A percentile compares a stretch with the other conserved stretches of the same genome.
phyloP scores from a whole-genome alignment of 1,284 basidiomycete genomes.

The Puccinia novopanici region DNA sequence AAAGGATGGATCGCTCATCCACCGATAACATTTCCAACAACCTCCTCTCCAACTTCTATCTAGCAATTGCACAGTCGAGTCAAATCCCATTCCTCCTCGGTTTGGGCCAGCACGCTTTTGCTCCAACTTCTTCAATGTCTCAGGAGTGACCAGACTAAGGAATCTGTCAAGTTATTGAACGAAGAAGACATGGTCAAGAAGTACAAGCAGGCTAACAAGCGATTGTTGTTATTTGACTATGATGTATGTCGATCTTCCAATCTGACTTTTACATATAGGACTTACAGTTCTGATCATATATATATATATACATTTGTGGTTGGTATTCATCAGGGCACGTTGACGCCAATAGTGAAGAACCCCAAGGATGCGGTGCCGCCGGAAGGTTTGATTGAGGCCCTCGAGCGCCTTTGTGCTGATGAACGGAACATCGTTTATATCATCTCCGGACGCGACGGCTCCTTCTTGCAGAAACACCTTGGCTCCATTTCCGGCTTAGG shows the following conservation, averaged over 20 bases:
- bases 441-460: conserved; percentile 93
- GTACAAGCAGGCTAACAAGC: conserved; percentile 75
- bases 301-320: background rate
- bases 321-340: conserved; percentile 70
- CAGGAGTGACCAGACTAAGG: conserved; percentile 76
- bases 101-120: conserved; percentile 89
- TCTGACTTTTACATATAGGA: no score
- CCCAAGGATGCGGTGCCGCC: conserved; percentile 86
- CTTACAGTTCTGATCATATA: no score
- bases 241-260: conserved; percentile 65
- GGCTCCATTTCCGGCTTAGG: conserved; percentile 81
- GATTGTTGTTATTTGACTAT: conserved; percentile 93
- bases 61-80: conserved; percentile 74
- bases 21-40: background rate
- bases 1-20: background rate
- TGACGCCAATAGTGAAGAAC: conserved; percentile 93
- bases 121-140: conserved; percentile 84
- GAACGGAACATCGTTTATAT: conserved; percentile 90
- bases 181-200: conserved; percentile 67
- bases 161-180: conserved; percentile 83
- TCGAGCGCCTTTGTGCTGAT: conserved; percentile 73
- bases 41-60: background rate
- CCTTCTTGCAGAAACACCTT: conserved; percentile 86
- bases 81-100: conserved; percentile 88
- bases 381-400: conserved; percentile 71